Evolutionary conservation across 2,329 filamentous ascomycete genomes (phyloP), one percentile per base, ranked within the genome.

Genomic region (Apiospora phragmitis): DNA sequence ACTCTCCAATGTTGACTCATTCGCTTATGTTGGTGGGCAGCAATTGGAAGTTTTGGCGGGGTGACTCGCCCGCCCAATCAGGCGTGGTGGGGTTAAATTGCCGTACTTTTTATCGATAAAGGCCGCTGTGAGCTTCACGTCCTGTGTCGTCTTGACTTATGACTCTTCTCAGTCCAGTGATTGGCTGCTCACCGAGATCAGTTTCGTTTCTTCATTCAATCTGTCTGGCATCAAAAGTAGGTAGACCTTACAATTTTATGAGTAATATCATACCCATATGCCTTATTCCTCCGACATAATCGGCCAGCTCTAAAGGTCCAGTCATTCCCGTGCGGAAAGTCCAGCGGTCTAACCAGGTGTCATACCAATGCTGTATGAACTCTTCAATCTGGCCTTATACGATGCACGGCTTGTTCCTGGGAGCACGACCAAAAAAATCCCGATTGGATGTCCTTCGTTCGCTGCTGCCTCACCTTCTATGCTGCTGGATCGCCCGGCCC

Each of bases 41-140:
- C 12, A 62, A 62, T 62, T 38, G 55, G 55, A 62, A 62, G 55
- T 62, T 62, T 62, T 62, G 55, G 55, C 55, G 55, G 55, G 55
- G 55, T 62, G 55, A 62, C 55, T 62, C 32, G 55, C 18, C 32
- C 9, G 32, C 55, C 55, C 55, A 62, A 62, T 38, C 32, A 59
- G 29, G 51, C 55, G 55, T 62, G 55, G 55, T 62, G 55, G 55
- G 55, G 55, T 21, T 35, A 62, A 38, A 62, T 62, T 62, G 55
- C 21, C 32, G 29, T 18, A 51, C 47, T 51, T 51, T 59, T 59
- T 59, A 62, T 62, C 55, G 55, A 62, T 62, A 62, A 62, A n/a
- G 55, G 18, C 21, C 55, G 32, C 29, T 35, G 29, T 55, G 49
- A 18, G 26, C 49, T 32, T 29, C 49, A 55, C 26, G 49, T 29